Percentiles rank a stretch among this genome's conserved stretches.
Evolutionary conservation across 306 rosid genomes (phyloP).

Genomic region (Acmispon strigosus): DNA sequence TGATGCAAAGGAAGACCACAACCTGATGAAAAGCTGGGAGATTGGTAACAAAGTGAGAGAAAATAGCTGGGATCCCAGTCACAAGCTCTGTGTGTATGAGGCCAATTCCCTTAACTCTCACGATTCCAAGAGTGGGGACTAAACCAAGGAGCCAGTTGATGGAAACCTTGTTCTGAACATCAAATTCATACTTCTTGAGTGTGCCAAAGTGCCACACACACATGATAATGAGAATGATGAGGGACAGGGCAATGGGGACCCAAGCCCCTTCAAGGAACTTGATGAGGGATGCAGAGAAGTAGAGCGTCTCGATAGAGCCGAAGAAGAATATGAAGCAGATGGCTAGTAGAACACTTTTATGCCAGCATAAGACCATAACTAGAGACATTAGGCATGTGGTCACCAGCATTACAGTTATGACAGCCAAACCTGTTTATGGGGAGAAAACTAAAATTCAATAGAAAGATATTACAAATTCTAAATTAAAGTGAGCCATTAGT

Average conservation of each 20-base stretch:
- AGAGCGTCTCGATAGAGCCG: constrained; percentile 68
- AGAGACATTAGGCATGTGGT: constrained; percentile 85
- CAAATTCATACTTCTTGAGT: constrained; percentile 60
- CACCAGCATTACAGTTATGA: constrained; percentile 79
- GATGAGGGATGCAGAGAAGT: constrained; percentile 70
- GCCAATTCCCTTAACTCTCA: constrained; percentile 73
- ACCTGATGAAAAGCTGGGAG: constrained; percentile 86
- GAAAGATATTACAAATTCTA: background rate
- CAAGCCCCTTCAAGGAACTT: constrained; percentile 83
- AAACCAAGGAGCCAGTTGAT: constrained; percentile 66
- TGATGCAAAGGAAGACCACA: constrained; percentile 71
- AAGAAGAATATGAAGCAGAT: constrained; percentile 51
- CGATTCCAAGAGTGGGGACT: constrained; percentile 72
- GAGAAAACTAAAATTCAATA: background rate
- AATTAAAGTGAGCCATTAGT: background rate
- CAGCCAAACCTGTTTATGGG: constrained; percentile 64
- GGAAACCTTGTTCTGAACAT: constrained; percentile 72
- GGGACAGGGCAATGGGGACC: constrained; percentile 60
- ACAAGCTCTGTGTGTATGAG: constrained; percentile 70
- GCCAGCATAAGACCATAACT: constrained; percentile 77
- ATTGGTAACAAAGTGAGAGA: constrained; percentile 77
- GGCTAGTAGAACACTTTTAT: constrained; percentile 47
- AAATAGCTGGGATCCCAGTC: constrained; percentile 69
- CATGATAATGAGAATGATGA: constrained; percentile 47
- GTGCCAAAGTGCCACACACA: constrained; percentile 82